Evolutionary conservation across 345 rosid genomes (phyloP), one percentile per base, ranked within the genome.

Genomic region (Aquilaria yunnanensis): DNA sequence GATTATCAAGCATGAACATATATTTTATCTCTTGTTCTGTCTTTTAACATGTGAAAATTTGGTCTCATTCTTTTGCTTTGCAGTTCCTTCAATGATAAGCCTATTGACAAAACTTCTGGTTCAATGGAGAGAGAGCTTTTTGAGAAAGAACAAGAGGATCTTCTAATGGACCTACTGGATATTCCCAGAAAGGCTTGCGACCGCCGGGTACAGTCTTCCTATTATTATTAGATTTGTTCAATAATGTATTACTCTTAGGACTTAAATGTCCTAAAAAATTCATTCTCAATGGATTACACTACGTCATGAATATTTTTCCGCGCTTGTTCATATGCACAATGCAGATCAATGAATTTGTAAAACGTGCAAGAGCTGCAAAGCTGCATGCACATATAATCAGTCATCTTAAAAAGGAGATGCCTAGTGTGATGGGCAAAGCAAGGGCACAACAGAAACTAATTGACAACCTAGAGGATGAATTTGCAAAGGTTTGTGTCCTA

Each of bases 361-460:
- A 90, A 72, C 85, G 99, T 59, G 96, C 96, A 30, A 72, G 97
- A 79, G 91, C 97, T 47, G 96, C 85, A 2, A 88, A 90, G 83
- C 90, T 94, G 32, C 95, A 94, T 76, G 96, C 99, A 16, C 82
- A 83, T 69, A 90, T 90, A 62, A 85, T 94, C 45, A 84, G 96
- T 54, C 99, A 94, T 49, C 97, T 94, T 10, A 90, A 84, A 75
- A 94, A 87, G 76, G 96, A 85, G 77, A 94, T 94, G 99, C 97
- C 97, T 45, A 69, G 89, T 48, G 77, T 90, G 91, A 83, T 94
- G 87, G 99, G 99, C n/a, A 94, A 90, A 80, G 77, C 97, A 37
- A 94, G 85, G 79, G 79, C 93, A 65, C 96, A 90, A 58, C 96
- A 88, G 60, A 75, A 83, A 41, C 88, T 94, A 5, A 74, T 86